These are phyloP conservation scores for Fragaria nilgerrensis DNA, from an alignment of 306 rosid species.

Conservation along the genomic window DNA sequence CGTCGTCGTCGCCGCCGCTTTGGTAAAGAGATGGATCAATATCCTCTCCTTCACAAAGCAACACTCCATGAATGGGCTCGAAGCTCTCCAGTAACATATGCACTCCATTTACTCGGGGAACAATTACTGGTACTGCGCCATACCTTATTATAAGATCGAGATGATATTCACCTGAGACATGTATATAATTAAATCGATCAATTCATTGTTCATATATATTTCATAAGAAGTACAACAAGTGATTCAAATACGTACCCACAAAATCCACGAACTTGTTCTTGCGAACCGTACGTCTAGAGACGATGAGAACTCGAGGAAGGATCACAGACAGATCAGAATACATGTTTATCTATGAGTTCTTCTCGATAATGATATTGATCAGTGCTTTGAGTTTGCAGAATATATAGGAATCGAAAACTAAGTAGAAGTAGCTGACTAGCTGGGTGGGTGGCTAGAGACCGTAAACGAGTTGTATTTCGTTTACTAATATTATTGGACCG, in stretches of 20 bases:
- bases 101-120: conserved; percentile 83
- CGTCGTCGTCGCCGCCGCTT: conserved; percentile 43
- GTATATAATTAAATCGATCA: background rate
- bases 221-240: too few relatives aligned
- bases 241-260: conserved; percentile 47
- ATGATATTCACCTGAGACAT: conserved; percentile 72
- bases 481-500: background rate
- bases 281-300: conserved; percentile 86
- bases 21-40: conserved; percentile 86
- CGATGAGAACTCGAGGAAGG: conserved; percentile 94
- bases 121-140: conserved; percentile 86
- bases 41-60: conserved; percentile 94
- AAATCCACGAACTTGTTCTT: conserved; percentile 97
- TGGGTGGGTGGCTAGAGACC: background rate
- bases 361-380: background rate
- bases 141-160: conserved; percentile 83
- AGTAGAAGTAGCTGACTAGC: background rate
- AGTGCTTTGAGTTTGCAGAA: background rate
- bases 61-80: conserved; percentile 96
- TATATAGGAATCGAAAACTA: background rate
- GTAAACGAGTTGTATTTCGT: background rate
- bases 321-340: conserved; percentile 70
- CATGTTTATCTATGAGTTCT: conserved; percentile 21
- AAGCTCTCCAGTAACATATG: conserved; percentile 77
- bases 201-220: background rate